A percentile compares a stretch with the other conserved stretches of the same genome.
Conservation (phyloP, 2,329 filamentous ascomycete species). For the Exophiala phaeomuriformis region DNA sequence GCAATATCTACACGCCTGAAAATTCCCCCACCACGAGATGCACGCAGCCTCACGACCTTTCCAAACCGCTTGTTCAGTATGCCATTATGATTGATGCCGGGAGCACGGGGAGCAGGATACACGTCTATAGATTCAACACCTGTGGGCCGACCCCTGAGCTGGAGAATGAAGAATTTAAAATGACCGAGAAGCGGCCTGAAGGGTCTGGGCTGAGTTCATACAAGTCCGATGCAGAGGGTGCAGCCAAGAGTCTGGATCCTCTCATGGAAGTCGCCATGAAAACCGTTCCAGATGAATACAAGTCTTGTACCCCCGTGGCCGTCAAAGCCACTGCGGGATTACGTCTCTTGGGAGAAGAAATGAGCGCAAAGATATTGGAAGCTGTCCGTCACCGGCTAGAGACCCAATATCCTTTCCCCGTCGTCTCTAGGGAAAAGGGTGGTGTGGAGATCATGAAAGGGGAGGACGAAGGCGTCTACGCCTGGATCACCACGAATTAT, state of each 20-base stretch:
- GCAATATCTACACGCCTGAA: constrained; percentile 22
- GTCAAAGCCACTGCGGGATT: constrained; percentile 96
- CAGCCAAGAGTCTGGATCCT: constrained; percentile 80
- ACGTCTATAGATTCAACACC: constrained; percentile 99
- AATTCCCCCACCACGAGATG: constrained; percentile 52
- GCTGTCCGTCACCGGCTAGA: constrained; percentile 80
- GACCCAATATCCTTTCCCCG: constrained; percentile 85
- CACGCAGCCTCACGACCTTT: constrained; percentile 71
- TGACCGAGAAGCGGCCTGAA: constrained; percentile 79
- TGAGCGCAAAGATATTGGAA: constrained; percentile 74
- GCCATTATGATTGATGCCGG: constrained; percentile 98
- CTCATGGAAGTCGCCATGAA: constrained; percentile 80
- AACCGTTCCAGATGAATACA: constrained; percentile 78
- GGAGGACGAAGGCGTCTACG: constrained; percentile 93
- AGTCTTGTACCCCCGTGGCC: constrained; percentile 87
- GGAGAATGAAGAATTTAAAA: constrained; percentile 85
- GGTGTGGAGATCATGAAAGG: constrained; percentile 98
- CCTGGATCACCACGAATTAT: constrained; percentile 99
- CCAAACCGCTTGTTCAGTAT: constrained; percentile 93
- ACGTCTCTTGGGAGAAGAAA: constrained; percentile 72
- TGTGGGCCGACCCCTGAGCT: constrained; percentile 92
- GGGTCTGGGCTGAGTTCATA: constrained; percentile 78
- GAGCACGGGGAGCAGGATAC: constrained; percentile 94
- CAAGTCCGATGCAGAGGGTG: constrained; percentile 73
- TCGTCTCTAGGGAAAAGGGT: constrained; percentile 74